Percentiles rank a stretch among this genome's conserved stretches.
These are phyloP conservation scores for slime mould (Dictyostelium discoideum) DNA, from an alignment of 78 protist genomes.

Conservation along the genomic window dicty_2.7 NC_007088.5:5447501-5448000, in stretches of 20 bases:
- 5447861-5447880: conserved; percentile 28
- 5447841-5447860: conserved; percentile 47
- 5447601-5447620: conserved; percentile 23
- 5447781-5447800: background rate
- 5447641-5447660: background rate
- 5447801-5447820: conserved; percentile 1
- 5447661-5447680: conserved; percentile 25
- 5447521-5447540: conserved; percentile 50
- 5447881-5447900: background rate
- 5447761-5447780: background rate
- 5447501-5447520: conserved; percentile 17
- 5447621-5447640: background rate
- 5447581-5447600: conserved; percentile 24
- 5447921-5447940: background rate
- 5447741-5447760: conserved; percentile 13
- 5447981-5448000: background rate
- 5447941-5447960: background rate
- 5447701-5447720: background rate
- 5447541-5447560: background rate
- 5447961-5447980: background rate
- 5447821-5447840: background rate
- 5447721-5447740: conserved; percentile 12
- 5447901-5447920: conserved; percentile 47
- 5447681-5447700: conserved; percentile 30
- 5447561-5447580: conserved; percentile 7